Percentiles rank a stretch among this genome's conserved stretches.
Conservation (phyloP, 768 basidiomycete species). For the Megacollybia marginata region DNA sequence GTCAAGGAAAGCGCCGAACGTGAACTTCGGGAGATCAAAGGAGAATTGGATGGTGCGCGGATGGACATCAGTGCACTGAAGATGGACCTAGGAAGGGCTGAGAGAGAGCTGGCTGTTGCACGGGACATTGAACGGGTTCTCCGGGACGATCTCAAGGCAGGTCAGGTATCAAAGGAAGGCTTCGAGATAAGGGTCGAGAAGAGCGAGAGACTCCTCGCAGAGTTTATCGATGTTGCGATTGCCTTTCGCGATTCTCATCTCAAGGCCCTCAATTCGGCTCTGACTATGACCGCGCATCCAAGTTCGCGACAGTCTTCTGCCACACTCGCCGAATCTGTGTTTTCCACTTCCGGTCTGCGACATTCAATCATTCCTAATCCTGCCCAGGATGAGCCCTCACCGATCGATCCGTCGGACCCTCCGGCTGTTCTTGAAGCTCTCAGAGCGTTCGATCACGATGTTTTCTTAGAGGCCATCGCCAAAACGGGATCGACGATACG, state of each 20-base stretch:
- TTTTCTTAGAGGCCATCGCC: constrained; percentile 74
- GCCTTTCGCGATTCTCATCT: constrained; percentile 71
- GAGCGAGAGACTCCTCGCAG: constrained; percentile 64
- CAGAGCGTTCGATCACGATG: constrained; percentile 74
- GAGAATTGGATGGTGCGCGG: constrained; percentile 55
- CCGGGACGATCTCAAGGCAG: constrained; percentile 67
- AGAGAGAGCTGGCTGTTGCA: constrained; percentile 63
- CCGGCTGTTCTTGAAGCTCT: constrained; percentile 61
- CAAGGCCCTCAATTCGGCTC: constrained; percentile 59
- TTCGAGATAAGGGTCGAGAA: constrained; percentile 63
- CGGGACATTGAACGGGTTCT: constrained; percentile 61
- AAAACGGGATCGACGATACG: constrained; percentile 83
- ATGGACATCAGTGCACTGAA: constrained; percentile 63
- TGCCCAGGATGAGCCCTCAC: constrained; percentile 51
- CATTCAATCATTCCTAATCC: constrained; percentile 45
- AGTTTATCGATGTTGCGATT: constrained; percentile 75
- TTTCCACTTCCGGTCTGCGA: constrained; percentile 39
- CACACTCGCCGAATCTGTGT: constrained; percentile 40
- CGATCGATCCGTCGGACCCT: constrained; percentile 74
- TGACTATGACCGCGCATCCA: constrained; percentile 49
- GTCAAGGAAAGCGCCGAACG: constrained; percentile 52
- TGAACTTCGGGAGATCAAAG: constrained; percentile 55
- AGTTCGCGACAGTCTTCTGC: constrained; percentile 38
- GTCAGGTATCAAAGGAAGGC: constrained; percentile 58
- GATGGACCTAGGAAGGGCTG: constrained; percentile 66